Evolutionary conservation across 108 stramenopile genomes (phyloP).

Genomic region (Skeletonema marinoi): DNA sequence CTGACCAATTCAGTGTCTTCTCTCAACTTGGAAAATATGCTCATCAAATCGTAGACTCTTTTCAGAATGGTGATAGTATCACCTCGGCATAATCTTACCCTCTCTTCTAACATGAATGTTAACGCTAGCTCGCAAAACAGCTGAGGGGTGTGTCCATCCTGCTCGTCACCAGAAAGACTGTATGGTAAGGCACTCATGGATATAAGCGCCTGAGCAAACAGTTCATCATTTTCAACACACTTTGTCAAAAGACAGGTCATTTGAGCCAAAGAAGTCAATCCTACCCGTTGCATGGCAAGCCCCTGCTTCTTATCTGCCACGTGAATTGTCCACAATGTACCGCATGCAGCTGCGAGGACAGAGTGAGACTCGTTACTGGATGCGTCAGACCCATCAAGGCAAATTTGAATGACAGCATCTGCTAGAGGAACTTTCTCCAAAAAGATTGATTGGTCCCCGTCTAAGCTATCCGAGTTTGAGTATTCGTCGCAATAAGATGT

Average conservation of each 20-base stretch:
- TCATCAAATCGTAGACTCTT: constrained; percentile 33
- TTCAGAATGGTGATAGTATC: constrained; percentile 8
- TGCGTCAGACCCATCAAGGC: constrained; percentile 18
- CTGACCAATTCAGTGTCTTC: not conserved
- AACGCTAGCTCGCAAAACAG: constrained; percentile 36
- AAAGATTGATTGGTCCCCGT: constrained; percentile 5
- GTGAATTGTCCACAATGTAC: constrained; percentile 43
- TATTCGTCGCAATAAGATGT: constrained; percentile 1
- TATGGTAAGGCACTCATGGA: constrained; percentile 35
- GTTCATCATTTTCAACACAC: constrained; percentile 17
- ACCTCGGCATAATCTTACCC: not conserved
- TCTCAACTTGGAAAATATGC: not conserved
- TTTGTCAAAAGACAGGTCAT: constrained; percentile 24
- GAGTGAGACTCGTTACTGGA: not conserved
- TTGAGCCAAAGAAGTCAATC: constrained; percentile 18
- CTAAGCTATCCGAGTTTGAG: not conserved
- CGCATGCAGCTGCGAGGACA: constrained; percentile 27
- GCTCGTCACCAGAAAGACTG: not conserved
- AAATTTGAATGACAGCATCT: constrained; percentile 33
- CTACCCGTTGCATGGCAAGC: not conserved
- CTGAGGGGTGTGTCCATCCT: constrained; percentile 12
- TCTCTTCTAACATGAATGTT: constrained; percentile 20
- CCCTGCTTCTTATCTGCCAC: constrained; percentile 18
- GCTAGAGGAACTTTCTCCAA: constrained; percentile 39
- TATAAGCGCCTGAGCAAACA: constrained; percentile 35